Evolutionary conservation across 2,329 filamentous ascomycete genomes (phyloP), one percentile per base, ranked within the genome.

Genomic region (Clonostachys rhizophaga): DNA sequence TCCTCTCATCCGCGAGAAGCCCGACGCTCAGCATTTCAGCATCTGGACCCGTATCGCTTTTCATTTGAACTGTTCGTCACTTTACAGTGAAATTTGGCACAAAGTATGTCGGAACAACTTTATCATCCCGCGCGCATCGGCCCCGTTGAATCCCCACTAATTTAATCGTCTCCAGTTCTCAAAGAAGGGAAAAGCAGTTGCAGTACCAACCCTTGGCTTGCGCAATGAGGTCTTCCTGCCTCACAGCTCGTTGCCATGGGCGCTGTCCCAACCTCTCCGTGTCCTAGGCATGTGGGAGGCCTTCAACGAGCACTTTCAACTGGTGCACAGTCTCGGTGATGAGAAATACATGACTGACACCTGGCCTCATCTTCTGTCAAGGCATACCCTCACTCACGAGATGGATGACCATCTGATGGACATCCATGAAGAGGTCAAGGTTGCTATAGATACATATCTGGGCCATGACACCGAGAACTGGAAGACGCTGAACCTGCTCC

Each of bases 151-250:
- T 20, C 34, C 14, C 13, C 44, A 41, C 16, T 33, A 30, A 18
- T 40, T 14, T 17, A 11, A 34, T 17, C 16, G 17, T 40, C 43
- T 39, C 40, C 20, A 74, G 67, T 74, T 71, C 48, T 55, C 59
- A 18, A 74, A 74, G 43, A 61, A 63, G n/a, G 69, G 67, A 14
- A 60, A 61, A 33, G 54, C 68, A 0, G 70, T 73, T 3, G 54
- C 74, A 2, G 47, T 72, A 5, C 71, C 71, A 0, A 66, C 66
- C 6, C 55, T 71, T 9, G 67, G 64, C 4, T 58, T 66, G 24
- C 62, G 65, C 17, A 60, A 63, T 40, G 69, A 72, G 48, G 52
- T 74, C n/a, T 61, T 74, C 42, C 52, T 75, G 12, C 71, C 72
- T 0, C 56, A 59, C 8, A 64, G 52, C 34, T 58, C 64, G 1